Conservation (phyloP, 805 yeast genomes). For the Danielia reshetovae region DNA sequence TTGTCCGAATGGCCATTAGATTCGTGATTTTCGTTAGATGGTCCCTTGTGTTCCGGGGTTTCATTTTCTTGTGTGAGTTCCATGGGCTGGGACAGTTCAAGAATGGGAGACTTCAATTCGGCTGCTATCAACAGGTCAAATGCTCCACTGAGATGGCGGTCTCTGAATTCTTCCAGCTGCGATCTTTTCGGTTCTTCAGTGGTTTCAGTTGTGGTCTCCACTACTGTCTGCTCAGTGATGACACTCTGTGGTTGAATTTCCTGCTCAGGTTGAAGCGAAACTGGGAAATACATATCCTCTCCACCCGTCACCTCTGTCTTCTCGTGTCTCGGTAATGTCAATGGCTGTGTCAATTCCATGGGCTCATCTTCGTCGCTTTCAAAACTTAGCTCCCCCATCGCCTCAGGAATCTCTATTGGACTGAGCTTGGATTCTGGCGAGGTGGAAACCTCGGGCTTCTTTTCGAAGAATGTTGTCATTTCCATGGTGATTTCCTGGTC, state of each 20-base stretch:
- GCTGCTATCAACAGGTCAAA: background rate
- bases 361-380: slow-evolving; percentile 11
- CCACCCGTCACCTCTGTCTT: background rate
- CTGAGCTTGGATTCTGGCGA: background rate
- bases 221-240: no score
- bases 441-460: background rate
- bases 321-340: no score
- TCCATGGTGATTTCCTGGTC: slow-evolving; percentile 2
- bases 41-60: background rate
- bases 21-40: background rate
- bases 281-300: background rate
- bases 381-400: background rate
- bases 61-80: slow-evolving; percentile 2
- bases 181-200: background rate
- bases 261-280: background rate
- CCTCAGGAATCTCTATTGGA: background rate
- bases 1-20: background rate
- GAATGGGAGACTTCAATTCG: background rate
- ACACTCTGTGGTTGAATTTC: no score
- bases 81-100: slow-evolving; percentile 5
- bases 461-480: background rate
- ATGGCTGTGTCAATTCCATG: slow-evolving; percentile 25
- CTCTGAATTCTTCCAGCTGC: background rate
- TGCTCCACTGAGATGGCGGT: no score
- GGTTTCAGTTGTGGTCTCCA: no score